Base-by-base conservation (phyloP, 371 early-diverging fungal species). In the Rhizomucor miehei region DNA sequence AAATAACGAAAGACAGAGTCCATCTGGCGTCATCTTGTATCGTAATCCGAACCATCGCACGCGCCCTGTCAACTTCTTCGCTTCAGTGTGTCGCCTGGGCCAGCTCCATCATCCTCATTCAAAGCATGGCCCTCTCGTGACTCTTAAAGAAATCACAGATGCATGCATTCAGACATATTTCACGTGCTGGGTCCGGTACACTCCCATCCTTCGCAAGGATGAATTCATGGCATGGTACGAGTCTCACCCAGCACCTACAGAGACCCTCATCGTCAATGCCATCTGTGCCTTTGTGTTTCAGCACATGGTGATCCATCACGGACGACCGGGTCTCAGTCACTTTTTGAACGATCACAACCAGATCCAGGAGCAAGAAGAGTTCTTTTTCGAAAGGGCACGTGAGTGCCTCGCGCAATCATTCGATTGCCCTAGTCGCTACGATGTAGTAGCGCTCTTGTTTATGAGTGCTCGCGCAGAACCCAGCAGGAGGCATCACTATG, bases 231-330 rank as follows among this genome's bases (percentile, higher is more conserved):
- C 47, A 0, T 77, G 75, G 72, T 72, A 77, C 45, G 48, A 59
- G n/a, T 44, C 39, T 1, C 67, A 74, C 19, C 46, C 54, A 16
- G 44, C 54, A 13, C 72, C 78, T 1, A 52, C 55, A 8, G 69
- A 77, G 23, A 67, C 67, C 2, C 44, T 77, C 16, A 67, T 77
- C 44, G 75, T 77, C 24, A 77, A 77, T 49, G 78, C 78, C 12
- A 63, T 77, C 36, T 71, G 71, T 48, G 48, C 63, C 1, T 57
- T 49, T 40, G 51, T 54, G 0, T 73, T 71, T 51, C 57, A 64
- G 14, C 78, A 77, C 47, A 64, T 63, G 51, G 63, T 74, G 13
- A 46, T 63, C 3, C 71, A 72, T 23, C 78, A 77, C 52, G 57
- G 63, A 45, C 55, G 45, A 17, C 51, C 68, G 10, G 57, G 53